Evolutionary conservation across 768 basidiomycete genomes (phyloP).

Genomic region (Pluteus cervinus): DNA sequence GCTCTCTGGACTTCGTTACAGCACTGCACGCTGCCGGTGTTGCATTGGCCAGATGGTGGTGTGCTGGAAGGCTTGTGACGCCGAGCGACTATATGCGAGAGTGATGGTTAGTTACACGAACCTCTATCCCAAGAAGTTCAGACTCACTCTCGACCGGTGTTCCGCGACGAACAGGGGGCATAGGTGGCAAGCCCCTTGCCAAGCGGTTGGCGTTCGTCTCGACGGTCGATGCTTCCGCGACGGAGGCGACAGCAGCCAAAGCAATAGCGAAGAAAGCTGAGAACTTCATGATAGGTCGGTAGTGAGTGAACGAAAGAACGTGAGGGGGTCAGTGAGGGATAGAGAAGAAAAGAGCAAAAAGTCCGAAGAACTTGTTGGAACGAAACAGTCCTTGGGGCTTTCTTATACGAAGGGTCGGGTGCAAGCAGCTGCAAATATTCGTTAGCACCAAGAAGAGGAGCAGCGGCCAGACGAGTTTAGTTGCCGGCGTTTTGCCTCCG

Average conservation of each 20-base stretch:
- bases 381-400: too few species aligned
- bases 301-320: constrained; percentile 5
- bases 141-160: constrained; percentile 27
- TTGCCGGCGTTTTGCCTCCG: too few species aligned
- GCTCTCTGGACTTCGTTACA: constrained; percentile 27
- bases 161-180: constrained; percentile 35
- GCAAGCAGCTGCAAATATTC: too few species aligned
- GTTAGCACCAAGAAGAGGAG: too few species aligned
- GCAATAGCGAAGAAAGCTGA: constrained; percentile 29
- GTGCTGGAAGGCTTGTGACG: constrained; percentile 27
- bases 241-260: constrained; percentile 29
- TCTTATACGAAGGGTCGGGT: too few species aligned
- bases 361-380: background rate
- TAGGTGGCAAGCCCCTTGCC: constrained; percentile 46
- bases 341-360: constrained; percentile 7
- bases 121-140: background rate
- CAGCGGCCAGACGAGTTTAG: too few species aligned
- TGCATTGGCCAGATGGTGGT: constrained; percentile 22
- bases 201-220: constrained; percentile 50
- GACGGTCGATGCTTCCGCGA: constrained; percentile 24
- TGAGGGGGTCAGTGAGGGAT: constrained; percentile 10
- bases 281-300: constrained; percentile 31
- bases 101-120: background rate
- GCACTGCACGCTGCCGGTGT: constrained; percentile 37
- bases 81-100: constrained; percentile 26